Percentiles rank a stretch among this genome's conserved stretches.
Evolutionary conservation across 257 asterid species (phyloP).

Genomic region (Orobanche coerulescens): DNA sequence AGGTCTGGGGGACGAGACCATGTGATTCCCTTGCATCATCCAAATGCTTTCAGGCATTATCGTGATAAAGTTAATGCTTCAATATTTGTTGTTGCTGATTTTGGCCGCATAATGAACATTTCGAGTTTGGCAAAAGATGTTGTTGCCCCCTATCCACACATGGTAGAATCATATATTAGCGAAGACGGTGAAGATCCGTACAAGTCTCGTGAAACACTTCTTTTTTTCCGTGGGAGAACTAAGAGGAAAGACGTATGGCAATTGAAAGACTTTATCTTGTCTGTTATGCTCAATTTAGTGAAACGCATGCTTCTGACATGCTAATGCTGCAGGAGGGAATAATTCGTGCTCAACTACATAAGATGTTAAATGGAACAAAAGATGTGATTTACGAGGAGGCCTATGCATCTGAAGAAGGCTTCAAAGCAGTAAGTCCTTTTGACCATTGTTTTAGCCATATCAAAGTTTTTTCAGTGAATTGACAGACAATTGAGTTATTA

Average conservation of each 20-base stretch:
- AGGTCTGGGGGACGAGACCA: slow-evolving; percentile 84
- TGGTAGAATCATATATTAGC: slow-evolving; percentile 53
- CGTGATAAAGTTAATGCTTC: slow-evolving; percentile 67
- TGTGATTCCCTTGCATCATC: slow-evolving; percentile 90
- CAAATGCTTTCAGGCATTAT: slow-evolving; percentile 88
- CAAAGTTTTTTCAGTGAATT: slow-evolving; percentile 9
- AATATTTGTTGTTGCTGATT: slow-evolving; percentile 85
- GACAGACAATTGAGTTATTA: not conserved
- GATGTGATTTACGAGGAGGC: slow-evolving; percentile 70
- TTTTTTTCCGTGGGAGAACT: slow-evolving; percentile 93
- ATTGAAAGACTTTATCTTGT: not conserved
- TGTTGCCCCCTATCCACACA: slow-evolving; percentile 92
- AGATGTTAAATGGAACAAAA: slow-evolving; percentile 42
- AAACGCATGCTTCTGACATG: slow-evolving; percentile 14
- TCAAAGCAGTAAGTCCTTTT: slow-evolving; percentile 63
- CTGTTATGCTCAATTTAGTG: not conserved
- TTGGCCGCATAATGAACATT: slow-evolving; percentile 68
- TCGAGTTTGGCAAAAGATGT: slow-evolving; percentile 76
- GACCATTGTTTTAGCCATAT: not conserved
- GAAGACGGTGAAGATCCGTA: slow-evolving; percentile 63
- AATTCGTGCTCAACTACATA: slow-evolving; percentile 58
- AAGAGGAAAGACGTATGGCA: slow-evolving; percentile 77
- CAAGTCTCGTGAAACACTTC: slow-evolving; percentile 68
- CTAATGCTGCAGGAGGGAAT: slow-evolving; percentile 71
- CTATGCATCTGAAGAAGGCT: slow-evolving; percentile 67